Base-by-base conservation (phyloP, 768 basidiomycete species). In the Lactarius psammicola region DNA sequence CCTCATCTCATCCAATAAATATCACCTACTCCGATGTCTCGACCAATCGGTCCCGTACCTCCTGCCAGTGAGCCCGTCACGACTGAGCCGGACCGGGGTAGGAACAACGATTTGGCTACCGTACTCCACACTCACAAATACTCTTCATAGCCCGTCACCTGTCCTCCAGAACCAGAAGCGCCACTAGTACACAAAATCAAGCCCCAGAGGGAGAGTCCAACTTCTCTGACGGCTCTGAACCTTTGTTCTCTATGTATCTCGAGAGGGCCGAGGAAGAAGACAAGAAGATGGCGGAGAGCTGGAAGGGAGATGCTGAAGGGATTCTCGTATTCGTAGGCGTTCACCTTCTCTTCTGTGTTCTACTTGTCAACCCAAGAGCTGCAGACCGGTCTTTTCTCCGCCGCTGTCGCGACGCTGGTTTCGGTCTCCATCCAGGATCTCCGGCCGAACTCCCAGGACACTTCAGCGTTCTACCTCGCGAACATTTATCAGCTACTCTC, bases 331-430 rank as follows among this genome's bases (percentile, higher is more conserved):
- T 59, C 13, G 63, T 64, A n/a, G n/a, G 63, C 31, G 2, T 10
- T 18, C 5, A 17, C 26, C 6, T 15, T 15, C 23, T 3, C 33
- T 56, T 56, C 10, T 57, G 5, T 28, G 11, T 3, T 36, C 18
- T 28, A 26, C 34, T 20, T 36, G 5, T 40, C 20, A 2, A 31
- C 28, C 20, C 20, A 36, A 6, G 23, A n/a, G 23, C 8, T 6
- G n/a, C 34, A 63, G 62, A 63, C 62, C 26, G 62, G 62, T 56
- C 42, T 63, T 6, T 63, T 63, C 44, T 63, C 62, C 3, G 62
- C 62, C 5, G n/a, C 54, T 4, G 61, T 62, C 17, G 61, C 61
- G 15, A 17, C 55, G 2, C 20, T 56, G 40, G 6, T 49, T 13
- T 30, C 44, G 0, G 20, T 57, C 33, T 63, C 62, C 3, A 44